Evolutionary conservation across 257 asterid species (phyloP).

Genomic region (Scutellaria galericulata): DNA sequence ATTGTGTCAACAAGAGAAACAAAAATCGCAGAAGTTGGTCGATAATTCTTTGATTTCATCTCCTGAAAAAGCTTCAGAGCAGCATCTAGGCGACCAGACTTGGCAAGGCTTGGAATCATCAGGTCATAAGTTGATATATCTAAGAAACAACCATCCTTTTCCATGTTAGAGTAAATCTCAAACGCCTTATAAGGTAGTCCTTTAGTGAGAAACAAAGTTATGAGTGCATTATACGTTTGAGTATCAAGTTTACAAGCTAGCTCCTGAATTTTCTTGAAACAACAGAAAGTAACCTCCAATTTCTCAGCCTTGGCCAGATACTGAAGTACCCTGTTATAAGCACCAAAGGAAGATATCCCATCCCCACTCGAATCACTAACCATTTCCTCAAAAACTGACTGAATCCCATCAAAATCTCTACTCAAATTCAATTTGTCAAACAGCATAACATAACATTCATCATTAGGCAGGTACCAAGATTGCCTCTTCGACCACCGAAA

Average conservation of each 20-base stretch:
- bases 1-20: conserved; percentile 59
- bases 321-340: conserved; percentile 84
- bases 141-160: conserved; percentile 61
- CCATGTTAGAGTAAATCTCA: conserved; percentile 83
- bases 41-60: conserved; percentile 54
- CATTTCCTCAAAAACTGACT: conserved; percentile 87
- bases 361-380: conserved; percentile 61
- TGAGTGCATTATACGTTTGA: conserved; percentile 75
- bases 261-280: conserved; percentile 92
- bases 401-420: conserved; percentile 82
- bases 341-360: conserved; percentile 50
- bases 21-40: conserved; percentile 55
- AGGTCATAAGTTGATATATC: conserved; percentile 86
- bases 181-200: conserved; percentile 93
- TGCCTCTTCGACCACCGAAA: conserved; percentile 93
- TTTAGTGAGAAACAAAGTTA: conserved; percentile 74
- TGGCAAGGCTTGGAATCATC: conserved; percentile 90
- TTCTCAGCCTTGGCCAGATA: conserved; percentile 91
- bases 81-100: conserved; percentile 90
- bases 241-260: conserved; percentile 72
- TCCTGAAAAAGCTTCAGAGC: conserved; percentile 63
- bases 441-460: conserved; percentile 68
- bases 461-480: conserved; percentile 71
- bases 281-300: conserved; percentile 89
- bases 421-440: conserved; percentile 78